phyloP scores from a whole-genome alignment of 1,139 yeast genomes.

The Suhomyces wounanorum region DNA sequence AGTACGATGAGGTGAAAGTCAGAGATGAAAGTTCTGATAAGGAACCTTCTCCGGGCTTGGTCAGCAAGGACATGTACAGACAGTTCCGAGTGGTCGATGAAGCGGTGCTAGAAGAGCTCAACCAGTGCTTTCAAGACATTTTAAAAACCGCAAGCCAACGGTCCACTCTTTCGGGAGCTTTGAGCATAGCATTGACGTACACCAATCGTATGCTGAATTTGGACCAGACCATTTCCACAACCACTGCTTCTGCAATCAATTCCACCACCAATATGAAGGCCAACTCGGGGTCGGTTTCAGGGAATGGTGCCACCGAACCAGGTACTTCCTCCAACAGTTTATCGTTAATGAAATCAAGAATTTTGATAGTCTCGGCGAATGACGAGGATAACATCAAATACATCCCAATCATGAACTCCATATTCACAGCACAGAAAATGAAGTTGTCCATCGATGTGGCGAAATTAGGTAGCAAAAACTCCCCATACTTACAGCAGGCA shows the following conservation, averaged over 20 bases:
- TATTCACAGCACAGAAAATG: conserved; percentile 94
- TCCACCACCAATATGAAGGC: conserved; percentile 37
- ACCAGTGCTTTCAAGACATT: conserved; percentile 43
- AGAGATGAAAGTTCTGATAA: conserved; percentile 11
- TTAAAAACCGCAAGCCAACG: conserved; percentile 17
- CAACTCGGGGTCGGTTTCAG: conserved; percentile 11
- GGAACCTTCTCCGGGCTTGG: conserved; percentile 21
- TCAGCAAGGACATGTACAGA: conserved; percentile 65
- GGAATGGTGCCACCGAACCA: conserved; percentile 15
- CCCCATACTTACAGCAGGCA: conserved; percentile 92
- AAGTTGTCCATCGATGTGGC: conserved; percentile 89
- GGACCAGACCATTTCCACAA: conserved; percentile 51
- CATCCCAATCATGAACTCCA: conserved; percentile 92
- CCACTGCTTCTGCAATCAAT: conserved; percentile 49
- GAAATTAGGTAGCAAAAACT: conserved; percentile 66
- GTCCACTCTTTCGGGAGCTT: conserved; percentile 72
- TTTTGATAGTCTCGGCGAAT: conserved; percentile 72
- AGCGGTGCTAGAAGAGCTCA: conserved; percentile 64
- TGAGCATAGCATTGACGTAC: conserved; percentile 75
- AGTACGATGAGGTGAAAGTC: conserved; percentile 23
- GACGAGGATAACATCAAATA: conserved; percentile 82
- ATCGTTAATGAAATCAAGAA: conserved; percentile 62
- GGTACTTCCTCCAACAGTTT: conserved; percentile 24
- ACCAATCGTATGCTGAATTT: conserved; percentile 66
- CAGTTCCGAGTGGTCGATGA: conserved; percentile 85